Evolutionary conservation across 192 early-diverging fungal genomes (phyloP).

Genomic region (Coemansia sp.): DNA sequence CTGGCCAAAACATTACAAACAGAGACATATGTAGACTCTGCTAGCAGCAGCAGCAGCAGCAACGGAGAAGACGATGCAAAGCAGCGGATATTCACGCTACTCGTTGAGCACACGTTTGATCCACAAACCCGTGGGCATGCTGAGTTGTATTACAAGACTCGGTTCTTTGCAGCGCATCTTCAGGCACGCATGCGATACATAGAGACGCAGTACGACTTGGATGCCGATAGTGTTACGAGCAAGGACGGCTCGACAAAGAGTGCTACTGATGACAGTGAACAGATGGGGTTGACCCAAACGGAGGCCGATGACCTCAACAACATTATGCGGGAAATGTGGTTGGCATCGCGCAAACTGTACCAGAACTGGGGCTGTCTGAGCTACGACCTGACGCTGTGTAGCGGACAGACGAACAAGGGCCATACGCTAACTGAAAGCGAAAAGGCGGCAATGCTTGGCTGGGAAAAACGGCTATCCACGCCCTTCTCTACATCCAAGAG

Average conservation of each 20-base stretch:
- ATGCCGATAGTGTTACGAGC: neutral
- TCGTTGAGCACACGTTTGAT: slow-evolving; percentile 37
- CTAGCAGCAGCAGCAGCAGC: slow-evolving; percentile 1
- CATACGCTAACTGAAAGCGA: slow-evolving; percentile 22
- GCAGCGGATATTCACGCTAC: slow-evolving; percentile 18
- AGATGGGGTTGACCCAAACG: slow-evolving; percentile 14
- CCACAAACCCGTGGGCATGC: slow-evolving; percentile 29
- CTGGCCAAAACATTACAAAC: neutral
- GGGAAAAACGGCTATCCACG: slow-evolving; percentile 28
- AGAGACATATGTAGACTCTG: neutral
- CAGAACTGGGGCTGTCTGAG: slow-evolving; percentile 42
- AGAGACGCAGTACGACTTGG: slow-evolving; percentile 14
- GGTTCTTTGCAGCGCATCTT: slow-evolving; percentile 45
- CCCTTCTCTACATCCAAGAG: slow-evolving; percentile 17
- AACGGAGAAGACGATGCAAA: slow-evolving; percentile 3
- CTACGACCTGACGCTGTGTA: slow-evolving; percentile 47
- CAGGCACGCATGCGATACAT: slow-evolving; percentile 43
- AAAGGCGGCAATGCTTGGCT: slow-evolving; percentile 24
- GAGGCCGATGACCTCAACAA: slow-evolving; percentile 45
- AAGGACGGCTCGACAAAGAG: neutral
- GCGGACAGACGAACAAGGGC: slow-evolving; percentile 12
- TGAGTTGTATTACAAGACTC: slow-evolving; percentile 35
- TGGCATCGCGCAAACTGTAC: slow-evolving; percentile 42
- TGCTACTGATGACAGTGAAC: neutral
- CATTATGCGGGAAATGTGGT: slow-evolving; percentile 34